Base-by-base conservation (phyloP, 1,139 yeast genomes). In the Suhomyces bokatorum region DNA sequence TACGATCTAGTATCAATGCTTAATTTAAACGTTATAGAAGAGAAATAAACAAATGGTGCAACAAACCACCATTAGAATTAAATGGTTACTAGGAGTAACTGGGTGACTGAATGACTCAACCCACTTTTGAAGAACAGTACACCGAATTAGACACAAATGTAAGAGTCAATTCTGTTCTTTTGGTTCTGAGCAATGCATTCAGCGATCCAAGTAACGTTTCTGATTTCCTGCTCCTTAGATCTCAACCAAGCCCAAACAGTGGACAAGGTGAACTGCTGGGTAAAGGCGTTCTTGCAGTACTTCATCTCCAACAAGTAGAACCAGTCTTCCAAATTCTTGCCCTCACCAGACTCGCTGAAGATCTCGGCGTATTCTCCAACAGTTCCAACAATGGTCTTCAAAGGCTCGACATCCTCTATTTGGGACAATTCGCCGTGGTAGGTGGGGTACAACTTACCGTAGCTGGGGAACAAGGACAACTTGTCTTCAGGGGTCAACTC, bases 161-260 rank as follows among this genome's bases (percentile, higher is more conserved):
- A 87, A 62, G 84, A 85, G 56, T 83, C 85, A 48, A 87, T 84
- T 68, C 90, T 81, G 60, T 83, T 87, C 67, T 85, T 85, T 73
- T 87, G 95, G 60, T 84, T 85, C 63, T 87, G 95, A 37, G 93
- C 91, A 67, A 86, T 86, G 72, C 99, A 95, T 71, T 95, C 99
- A 39, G 98, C 96, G 51, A 95, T 91, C 99, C 99, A 95, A 17
- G 98, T 88, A 53, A 95, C 84, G 65, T 95, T 95, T 67, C 99
- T 80, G 49, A 95, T 81, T 67, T 95, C 99, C 69, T 95, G 99
- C 68, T 95, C 99, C 60, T 87, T 87, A 15, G 96, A 83, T 68
- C 90, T 85, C 62, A 95, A 80, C 96, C 97, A 93, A 6, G 97
- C 97, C 93, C 97, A 95, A 46, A 93, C 77, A 2, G 97, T 85